These are phyloP conservation scores for Paraphaeosphaeria sporulosa DNA, from an alignment of 2,329 filamentous ascomycete genomes.

Conservation along the genomic window DNA sequence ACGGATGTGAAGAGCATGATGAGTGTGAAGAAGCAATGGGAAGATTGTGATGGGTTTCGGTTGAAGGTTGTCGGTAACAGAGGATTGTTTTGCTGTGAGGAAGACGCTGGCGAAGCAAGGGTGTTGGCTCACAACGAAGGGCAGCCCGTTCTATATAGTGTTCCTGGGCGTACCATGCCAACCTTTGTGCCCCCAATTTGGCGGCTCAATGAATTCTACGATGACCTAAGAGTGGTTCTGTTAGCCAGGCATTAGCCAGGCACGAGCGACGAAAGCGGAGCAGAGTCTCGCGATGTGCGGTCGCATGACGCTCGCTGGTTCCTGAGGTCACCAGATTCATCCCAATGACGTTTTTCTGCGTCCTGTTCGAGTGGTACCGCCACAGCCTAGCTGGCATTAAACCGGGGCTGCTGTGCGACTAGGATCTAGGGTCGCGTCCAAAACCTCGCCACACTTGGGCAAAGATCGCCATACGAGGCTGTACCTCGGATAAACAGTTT, in stretches of 20 bases:
- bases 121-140: neutral
- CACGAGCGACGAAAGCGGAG: conserved; percentile 5
- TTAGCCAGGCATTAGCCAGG: conserved; percentile 10
- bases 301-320: conserved; percentile 9
- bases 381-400: neutral
- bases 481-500: conserved; percentile 5
- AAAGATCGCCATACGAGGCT: neutral
- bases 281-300: conserved; percentile 4
- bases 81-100: neutral
- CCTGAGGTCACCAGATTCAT: neutral
- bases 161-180: conserved; percentile 6
- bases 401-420: conserved; percentile 10
- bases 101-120: conserved; percentile 1
- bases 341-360: conserved; percentile 8
- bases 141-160: conserved; percentile 6
- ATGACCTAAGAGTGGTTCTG: conserved; percentile 9
- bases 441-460: conserved; percentile 1
- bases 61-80: neutral
- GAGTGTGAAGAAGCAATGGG: neutral
- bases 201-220: conserved; percentile 5
- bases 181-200: neutral
- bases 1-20: conserved; percentile 11
- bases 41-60: neutral
- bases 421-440: conserved; percentile 2
- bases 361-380: neutral